Conservation (phyloP, 1,284 basidiomycete species). For the Sanghuangporus baumii region DNA sequence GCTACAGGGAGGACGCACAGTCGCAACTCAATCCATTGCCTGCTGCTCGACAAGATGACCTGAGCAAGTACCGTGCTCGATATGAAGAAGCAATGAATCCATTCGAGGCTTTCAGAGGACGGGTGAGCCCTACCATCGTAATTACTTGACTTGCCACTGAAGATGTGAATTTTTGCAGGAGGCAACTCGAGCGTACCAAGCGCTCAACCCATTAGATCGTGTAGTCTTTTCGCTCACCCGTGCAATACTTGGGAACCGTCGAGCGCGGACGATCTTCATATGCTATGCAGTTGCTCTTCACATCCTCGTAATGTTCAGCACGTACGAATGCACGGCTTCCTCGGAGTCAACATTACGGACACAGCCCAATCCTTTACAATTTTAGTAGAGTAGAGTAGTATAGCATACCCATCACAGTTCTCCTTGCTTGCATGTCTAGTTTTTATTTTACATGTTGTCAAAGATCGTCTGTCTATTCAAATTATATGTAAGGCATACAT, state of each 20-base stretch:
- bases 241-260: slow-evolving; percentile 82
- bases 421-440: background rate
- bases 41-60: slow-evolving; percentile 53
- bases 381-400: background rate
- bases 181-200: slow-evolving; percentile 85
- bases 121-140: slow-evolving; percentile 42
- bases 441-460: background rate
- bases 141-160: background rate
- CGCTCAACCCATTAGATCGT: slow-evolving; percentile 88
- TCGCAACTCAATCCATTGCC: slow-evolving; percentile 67
- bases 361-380: slow-evolving; percentile 2
- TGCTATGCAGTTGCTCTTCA: slow-evolving; percentile 78
- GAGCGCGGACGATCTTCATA: slow-evolving; percentile 78
- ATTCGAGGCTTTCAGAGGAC: slow-evolving; percentile 92
- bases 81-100: slow-evolving; percentile 98
- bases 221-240: slow-evolving; percentile 83
- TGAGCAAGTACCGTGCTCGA: slow-evolving; percentile 84
- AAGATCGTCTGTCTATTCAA: background rate
- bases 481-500: background rate
- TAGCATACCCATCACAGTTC: background rate
- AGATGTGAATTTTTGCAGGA: slow-evolving; percentile 51
- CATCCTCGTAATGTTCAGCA: slow-evolving; percentile 72
- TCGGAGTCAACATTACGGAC: slow-evolving; percentile 34
- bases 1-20: slow-evolving; percentile 72
- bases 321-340: slow-evolving; percentile 61